Base-by-base conservation (phyloP, 1,139 yeast species). In the Meyerozyma sp. region DNA sequence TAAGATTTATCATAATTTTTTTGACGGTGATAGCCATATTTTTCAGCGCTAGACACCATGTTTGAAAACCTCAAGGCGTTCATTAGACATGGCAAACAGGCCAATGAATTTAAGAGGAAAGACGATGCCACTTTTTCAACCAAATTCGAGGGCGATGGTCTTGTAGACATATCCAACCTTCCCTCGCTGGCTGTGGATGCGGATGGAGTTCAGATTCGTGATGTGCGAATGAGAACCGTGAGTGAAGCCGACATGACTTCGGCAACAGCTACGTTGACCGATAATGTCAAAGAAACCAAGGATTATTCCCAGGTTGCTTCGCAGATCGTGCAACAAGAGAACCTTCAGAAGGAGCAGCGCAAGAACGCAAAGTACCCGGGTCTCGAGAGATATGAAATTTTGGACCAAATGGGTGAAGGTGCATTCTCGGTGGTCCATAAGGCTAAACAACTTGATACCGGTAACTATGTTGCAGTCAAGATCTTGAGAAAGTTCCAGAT, bases 361-460 rank as follows among this genome's bases (percentile, higher is more conserved):
- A 56, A 57, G 61, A 53, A 73, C 39, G 53, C 73, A 18, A 60
- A 66, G 41, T 81, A 77, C 50, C 79, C 77, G 81, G 37, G 37
- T 9, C 26, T 34, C n/a, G 37, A 34, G 14, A 16, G 27, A 11
- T 39, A 39, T 13, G 41, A 39, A 21, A 39, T 28, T 14, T 29
- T 39, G 36, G 41, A 39, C 27, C 32, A 39, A 13, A 39, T 39
- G 36, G 41, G 32, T 18, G 41, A 39, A 14, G 41, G 35, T 5
- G 41, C 98, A 0, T 93, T 93, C 62, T 90, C 94, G 16, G 82
- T 86, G 40, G 96, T 89, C 2, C 82, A 82, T 61, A 84, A 84
- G 56, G 97, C 96, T 5, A 59, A 58, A 38, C 75, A 78, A 49
- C 50, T 67, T 10, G 53, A 57, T 1, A 40, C 38, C 38, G 44